These are phyloP conservation scores for Pittosporum tobira DNA, from an alignment of 129 eudicot species.

Conservation along the genomic window DNA sequence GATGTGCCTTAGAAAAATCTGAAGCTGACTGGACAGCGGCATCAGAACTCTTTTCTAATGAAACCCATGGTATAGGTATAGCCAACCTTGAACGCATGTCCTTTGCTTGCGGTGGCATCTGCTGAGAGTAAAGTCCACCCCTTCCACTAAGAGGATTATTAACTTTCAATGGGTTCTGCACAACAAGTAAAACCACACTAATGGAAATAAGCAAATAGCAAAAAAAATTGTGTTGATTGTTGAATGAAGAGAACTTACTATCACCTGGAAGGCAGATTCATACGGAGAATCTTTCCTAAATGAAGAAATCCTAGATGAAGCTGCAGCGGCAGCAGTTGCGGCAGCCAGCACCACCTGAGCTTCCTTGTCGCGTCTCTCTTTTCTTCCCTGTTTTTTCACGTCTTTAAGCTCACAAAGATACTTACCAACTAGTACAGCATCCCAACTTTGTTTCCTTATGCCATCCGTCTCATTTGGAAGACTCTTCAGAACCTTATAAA, in stretches of 20 bases:
- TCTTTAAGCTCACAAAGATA: slow-evolving; percentile 76
- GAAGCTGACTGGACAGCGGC: slow-evolving; percentile 25
- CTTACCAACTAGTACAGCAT: slow-evolving; percentile 67
- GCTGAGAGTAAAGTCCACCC: slow-evolving; percentile 32
- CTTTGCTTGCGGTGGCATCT: slow-evolving; percentile 49
- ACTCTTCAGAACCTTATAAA: slow-evolving; percentile 49
- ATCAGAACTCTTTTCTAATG: slow-evolving; percentile 46
- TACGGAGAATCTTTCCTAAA: slow-evolving; percentile 73
- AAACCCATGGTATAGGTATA: slow-evolving; percentile 39
- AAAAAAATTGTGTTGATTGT: background rate
- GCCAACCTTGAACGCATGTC: slow-evolving; percentile 50
- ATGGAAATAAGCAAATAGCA: background rate
- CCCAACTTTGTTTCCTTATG: slow-evolving; percentile 67
- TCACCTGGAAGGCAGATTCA: slow-evolving; percentile 53
- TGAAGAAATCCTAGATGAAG: slow-evolving; percentile 85
- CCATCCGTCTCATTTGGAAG: slow-evolving; percentile 66
- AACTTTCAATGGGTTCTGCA: slow-evolving; percentile 41
- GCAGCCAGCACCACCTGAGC: slow-evolving; percentile 97
- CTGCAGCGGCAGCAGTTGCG: slow-evolving; percentile 98
- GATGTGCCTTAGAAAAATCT: slow-evolving; percentile 39
- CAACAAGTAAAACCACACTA: background rate
- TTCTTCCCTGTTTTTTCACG: slow-evolving; percentile 83
- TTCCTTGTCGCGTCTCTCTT: slow-evolving; percentile 87
- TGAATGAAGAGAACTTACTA: slow-evolving; percentile 12
- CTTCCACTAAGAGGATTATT: slow-evolving; percentile 44